Base-by-base conservation (phyloP, 1,139 yeast genomes). In the Candida sojae region DNA sequence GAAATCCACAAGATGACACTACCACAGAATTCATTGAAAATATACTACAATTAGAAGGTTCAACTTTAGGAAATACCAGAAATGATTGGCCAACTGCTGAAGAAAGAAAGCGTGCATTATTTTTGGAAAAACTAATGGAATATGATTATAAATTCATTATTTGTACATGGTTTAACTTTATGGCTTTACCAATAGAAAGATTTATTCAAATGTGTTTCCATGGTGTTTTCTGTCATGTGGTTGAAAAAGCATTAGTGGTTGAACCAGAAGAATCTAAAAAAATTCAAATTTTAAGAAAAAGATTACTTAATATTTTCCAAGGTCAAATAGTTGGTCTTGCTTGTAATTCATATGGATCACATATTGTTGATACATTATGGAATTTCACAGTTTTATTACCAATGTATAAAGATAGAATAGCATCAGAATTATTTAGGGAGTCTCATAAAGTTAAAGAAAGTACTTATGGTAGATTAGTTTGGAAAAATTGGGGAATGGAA, bases 401-500 rank as follows among this genome's bases (percentile, higher is more conserved):
- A 52, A 82, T 86, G 76, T 88, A 88, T 67, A 88, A 96, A 58
- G 98, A 93, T 61, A 80, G 93, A 53, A 77, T 93, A 54, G 97
- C 96, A 0, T 77, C 79, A 17, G 87, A 85, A 51, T 71, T 93
- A 51, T 62, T 74, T 32, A 74, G 72, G n/a, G 80, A 84, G 42
- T 79, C 85, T 32, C 84, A 81, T 31, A 77, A 79, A 54, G 87
- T 93, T 37, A 91, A 93, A 68, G 89, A 86, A 54, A 87, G 96
- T 62, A 80, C 75, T 25, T 93, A 93, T 61, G 99, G 99, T 41
- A 82, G 87, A 62, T 79, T 84, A 57, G 98, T 93, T 1, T 93
- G 98, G 98, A 88, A 88, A 62, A 93, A 92, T 64, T 93, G 98
- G 98, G 70, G 80, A 31, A 80, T 91, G 85, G 97, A 90, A 61